phyloP scores from a whole-genome alignment of 2,329 filamentous ascomycete genomes.

The Aspergillus brunneoviolaceus region DNA sequence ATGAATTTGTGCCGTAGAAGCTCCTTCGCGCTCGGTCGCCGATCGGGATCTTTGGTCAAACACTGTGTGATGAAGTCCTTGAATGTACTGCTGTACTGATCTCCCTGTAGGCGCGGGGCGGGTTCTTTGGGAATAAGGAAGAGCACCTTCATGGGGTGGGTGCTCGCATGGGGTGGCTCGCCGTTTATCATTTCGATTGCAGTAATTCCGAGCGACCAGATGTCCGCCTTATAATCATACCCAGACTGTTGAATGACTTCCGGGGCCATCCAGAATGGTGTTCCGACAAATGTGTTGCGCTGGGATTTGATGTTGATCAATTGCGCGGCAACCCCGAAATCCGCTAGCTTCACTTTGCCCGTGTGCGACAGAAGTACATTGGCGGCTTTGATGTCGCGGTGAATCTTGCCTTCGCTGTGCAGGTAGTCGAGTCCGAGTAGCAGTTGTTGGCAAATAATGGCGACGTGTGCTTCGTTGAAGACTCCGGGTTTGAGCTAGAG shows the following conservation, averaged over 20 bases:
- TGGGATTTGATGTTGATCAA: constrained; percentile 97
- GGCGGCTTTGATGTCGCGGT: constrained; percentile 94
- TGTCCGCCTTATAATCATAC: constrained; percentile 86
- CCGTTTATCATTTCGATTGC: constrained; percentile 86
- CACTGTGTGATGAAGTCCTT: constrained; percentile 92
- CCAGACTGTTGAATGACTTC: constrained; percentile 88
- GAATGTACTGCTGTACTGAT: constrained; percentile 80
- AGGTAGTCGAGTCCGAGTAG: constrained; percentile 89
- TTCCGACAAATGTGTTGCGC: constrained; percentile 95
- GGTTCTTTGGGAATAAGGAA: constrained; percentile 88
- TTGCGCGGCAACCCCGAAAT: constrained; percentile 96
- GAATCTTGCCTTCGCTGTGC: constrained; percentile 91
- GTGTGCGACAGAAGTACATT: constrained; percentile 90
- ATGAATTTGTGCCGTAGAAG: constrained; percentile 88
- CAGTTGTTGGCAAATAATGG: constrained; percentile 89
- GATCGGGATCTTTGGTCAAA: constrained; percentile 86
- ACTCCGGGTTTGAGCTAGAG: constrained; percentile 79
- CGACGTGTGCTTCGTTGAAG: constrained; percentile 86
- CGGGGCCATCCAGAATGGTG: constrained; percentile 95
- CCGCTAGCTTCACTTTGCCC: constrained; percentile 91
- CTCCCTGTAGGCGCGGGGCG: constrained; percentile 78
- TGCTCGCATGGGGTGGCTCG: constrained; percentile 81
- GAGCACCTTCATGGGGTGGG: constrained; percentile 90
- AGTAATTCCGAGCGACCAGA: constrained; percentile 90
- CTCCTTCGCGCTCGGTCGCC: constrained; percentile 79